A percentile compares a stretch with the other conserved stretches of the same genome.
Evolutionary conservation across 1,139 yeast species (phyloP).

Genomic region (Cylindricascospora bacillispora): DNA sequence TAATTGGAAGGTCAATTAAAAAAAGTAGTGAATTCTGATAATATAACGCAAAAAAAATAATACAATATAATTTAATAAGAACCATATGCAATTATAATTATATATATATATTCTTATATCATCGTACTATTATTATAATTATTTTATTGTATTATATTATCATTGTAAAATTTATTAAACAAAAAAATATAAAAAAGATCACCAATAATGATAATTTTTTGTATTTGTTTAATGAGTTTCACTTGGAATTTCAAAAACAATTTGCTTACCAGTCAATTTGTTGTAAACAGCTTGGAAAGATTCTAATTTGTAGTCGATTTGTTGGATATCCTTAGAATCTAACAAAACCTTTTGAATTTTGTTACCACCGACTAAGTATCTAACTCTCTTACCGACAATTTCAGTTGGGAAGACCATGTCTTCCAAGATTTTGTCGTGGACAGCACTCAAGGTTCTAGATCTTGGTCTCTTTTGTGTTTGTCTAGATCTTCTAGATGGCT

Average conservation of each 20-base stretch:
- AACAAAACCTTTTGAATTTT: conserved; percentile 96
- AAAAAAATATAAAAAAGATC: conserved; percentile 3
- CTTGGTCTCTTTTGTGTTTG: conserved; percentile 98
- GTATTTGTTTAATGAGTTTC: conserved; percentile 37
- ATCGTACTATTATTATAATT: too few species aligned
- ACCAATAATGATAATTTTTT: conserved; percentile 3
- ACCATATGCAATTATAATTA: too few species aligned
- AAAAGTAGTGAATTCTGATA: too few species aligned
- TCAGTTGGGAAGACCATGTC: conserved; percentile 99
- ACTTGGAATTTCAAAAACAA: conserved; percentile 93
- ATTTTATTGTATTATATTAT: conserved; percentile 1
- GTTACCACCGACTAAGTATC: conserved; percentile 98
- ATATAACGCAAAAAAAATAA: too few species aligned
- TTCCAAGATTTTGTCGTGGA: conserved; percentile 96
- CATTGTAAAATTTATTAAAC: conserved; percentile 2
- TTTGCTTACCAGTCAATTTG: conserved; percentile 99
- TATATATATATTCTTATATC: too few species aligned
- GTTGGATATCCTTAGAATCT: conserved; percentile 95
- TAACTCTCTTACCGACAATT: conserved; percentile 97
- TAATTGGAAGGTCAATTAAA: too few species aligned
- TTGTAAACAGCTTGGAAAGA: conserved; percentile 98
- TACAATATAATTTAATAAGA: too few species aligned
- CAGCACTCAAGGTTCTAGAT: conserved; percentile 98
- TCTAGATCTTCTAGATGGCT: conserved; percentile 83
- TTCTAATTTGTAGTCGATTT: conserved; percentile 98